Evolutionary conservation across 306 rosid genomes (phyloP), one percentile per base, ranked within the genome.

Genomic region (Coriaria nepalensis): DNA sequence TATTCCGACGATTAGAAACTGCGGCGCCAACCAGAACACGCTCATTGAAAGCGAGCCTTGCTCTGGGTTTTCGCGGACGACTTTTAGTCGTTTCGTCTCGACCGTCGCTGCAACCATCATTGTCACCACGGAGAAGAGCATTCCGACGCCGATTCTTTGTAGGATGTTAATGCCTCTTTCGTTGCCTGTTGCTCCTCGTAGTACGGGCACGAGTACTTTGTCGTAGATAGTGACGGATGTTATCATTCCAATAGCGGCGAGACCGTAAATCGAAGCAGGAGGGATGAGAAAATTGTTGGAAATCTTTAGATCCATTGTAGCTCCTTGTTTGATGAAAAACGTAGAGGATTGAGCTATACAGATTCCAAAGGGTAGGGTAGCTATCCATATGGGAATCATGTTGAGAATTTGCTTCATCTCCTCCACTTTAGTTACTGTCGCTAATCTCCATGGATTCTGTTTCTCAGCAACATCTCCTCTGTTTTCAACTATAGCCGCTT

Each of bases 321-420:
- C 15, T 13, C 81, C 84, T 64, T 82, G 80, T 68, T 66, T 70
- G 52, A 79, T 10, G 44, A 82, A 82, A 56, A 73, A 82, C 4
- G 94, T 79, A 0, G 84, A 76, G 33, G 66, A 35, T 40, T 79
- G 94, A 34, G 84, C 51, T 2, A 74, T 67, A 57, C 80, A 66
- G 0, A 84, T 46, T 29, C 95, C 97, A 33, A 90, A 90, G 4
- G 97, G 95, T 33, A 90, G 8, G 3, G 92, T 79, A n/a, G 75
- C 66, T 33, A 90, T 13, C 97, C 97, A 90, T 44, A 90, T 84
- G 41, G 95, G 98, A 13, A 81, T 79, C 71, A 90, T 71, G 64
- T 90, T 85, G 53, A 85, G 78, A 8, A 90, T 61, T 9, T 84
- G 94, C 72, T 90, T 90, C 92, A 79, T 68, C 65, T 90, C 98